Evolutionary conservation across 352 stramenopile species (phyloP), one percentile per base, ranked within the genome.

Genomic region (Aphanomyces euteiches): DNA sequence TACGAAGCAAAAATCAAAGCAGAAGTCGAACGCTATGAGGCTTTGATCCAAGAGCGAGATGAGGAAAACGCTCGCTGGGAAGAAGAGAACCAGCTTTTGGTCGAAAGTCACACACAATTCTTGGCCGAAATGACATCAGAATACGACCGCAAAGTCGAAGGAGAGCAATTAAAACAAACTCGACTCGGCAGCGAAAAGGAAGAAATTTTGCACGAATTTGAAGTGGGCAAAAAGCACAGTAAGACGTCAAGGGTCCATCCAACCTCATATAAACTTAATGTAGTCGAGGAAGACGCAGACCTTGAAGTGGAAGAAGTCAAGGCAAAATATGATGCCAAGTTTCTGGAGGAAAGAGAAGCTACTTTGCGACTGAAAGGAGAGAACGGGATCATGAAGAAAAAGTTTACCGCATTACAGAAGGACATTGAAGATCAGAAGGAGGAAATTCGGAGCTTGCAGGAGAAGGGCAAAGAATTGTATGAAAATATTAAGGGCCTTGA

Each of bases 341-440:
- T 98, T 36, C 82, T 82, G 41, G 84, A 78, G 5, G 90, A 98
- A 67, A 80, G 87, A 6, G 86, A 97, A 47, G 88, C 85, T 3
- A 97, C 89, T 15, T 67, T 97, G 64, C 78, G 87, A 17, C 90
- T 98, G n/a, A 97, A 96, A 72, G 91, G 83, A 5, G 92, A 98
- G 70, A 98, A 97, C 77, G 89, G 86, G 7, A 94, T 97, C 64
- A 97, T 98, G 90, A 97, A 96, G 74, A 97, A 96, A 76, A 96
- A 97, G 53, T 97, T 97, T 63, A 87, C 81, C 0, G 82, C 79
- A 0, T 74, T 98, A 15, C 88, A 95, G 67, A 96, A 97, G 73
- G 90, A 96, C 67, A 96, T 97, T 60, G 89, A 97, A 69, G 86
- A 95, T 73, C 91, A 97, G 66, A 89, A 88, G 12, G 89, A 97